Percentiles rank a stretch among this genome's conserved stretches.
phyloP scores from a whole-genome alignment of 495 filamentous ascomycete genomes.

The Sordaria brevicollis region DNA sequence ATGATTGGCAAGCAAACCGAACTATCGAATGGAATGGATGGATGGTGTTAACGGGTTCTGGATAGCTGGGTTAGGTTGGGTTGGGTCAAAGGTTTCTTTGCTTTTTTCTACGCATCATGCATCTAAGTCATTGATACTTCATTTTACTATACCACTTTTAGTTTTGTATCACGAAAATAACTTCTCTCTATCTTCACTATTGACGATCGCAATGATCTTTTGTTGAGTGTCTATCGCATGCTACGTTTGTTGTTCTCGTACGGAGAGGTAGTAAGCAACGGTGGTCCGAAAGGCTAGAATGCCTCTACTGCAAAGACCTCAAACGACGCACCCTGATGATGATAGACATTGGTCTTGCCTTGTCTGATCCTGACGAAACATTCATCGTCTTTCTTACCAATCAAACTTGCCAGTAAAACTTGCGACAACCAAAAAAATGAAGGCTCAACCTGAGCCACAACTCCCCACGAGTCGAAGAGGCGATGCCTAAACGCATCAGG shows the following conservation, averaged over 20 bases:
- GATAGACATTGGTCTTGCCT: background rate
- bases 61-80: too few relatives aligned
- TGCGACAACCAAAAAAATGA: background rate
- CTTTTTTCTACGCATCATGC: background rate
- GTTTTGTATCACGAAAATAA: background rate
- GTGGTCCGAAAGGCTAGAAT: too few relatives aligned
- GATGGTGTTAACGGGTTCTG: too few relatives aligned
- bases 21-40: too few relatives aligned
- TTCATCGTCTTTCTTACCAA: background rate
- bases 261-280: too few relatives aligned
- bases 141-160: background rate
- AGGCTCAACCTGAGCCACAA: background rate
- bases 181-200: background rate
- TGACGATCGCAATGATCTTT: background rate
- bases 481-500: background rate
- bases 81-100: background rate
- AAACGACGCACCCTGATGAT: too few relatives aligned
- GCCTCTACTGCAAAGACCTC: too few relatives aligned
- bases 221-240: background rate
- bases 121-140: too few relatives aligned
- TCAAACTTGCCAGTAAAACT: background rate
- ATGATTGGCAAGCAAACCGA: background rate
- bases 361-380: background rate
- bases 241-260: too few relatives aligned
- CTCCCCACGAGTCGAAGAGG: background rate